Evolutionary conservation across 2,329 filamentous ascomycete species (phyloP), one percentile per base, ranked within the genome.

Genomic region (Tolypocladium pustulatum): DNA sequence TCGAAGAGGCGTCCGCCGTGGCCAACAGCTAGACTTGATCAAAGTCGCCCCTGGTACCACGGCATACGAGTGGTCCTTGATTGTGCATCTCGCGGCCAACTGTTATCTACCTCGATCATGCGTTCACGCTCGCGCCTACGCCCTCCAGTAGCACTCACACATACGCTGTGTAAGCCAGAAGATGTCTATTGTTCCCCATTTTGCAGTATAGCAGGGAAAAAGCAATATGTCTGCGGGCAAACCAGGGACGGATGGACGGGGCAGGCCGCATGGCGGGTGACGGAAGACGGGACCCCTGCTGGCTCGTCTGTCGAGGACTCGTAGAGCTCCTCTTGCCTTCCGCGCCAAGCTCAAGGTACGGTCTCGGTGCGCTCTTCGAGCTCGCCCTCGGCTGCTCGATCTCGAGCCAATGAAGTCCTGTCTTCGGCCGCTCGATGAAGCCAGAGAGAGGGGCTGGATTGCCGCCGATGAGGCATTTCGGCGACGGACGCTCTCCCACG

Each of bases 381-480:
- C 27, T 51, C 27, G 3, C 17, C 27, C 27, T 32, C 27, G 27
- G 15, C 22, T 30, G 34, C 25, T 40, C 54, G n/a, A 41, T 32
- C 37, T 55, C 37, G 37, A 34, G 38, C 54, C 34, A 41, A 15
- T 32, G 17, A 12, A 36, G 17, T 22, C 10, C 20, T 20, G 17
- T 52, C 30, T 3, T 15, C 49, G 17, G 49, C 49, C 49, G 49
- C 5, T 34, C 34, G 17, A 22, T 12, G 27, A 55, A 17, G 38
- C 27, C 37, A 41, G 25, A 22, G 25, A 27, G 54, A 32, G 54
- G 37, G 54, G 54, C 37, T 32, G 25, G 53, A 3, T 32, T 30
- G 53, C 36, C 37, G 54, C 54, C 25, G 25, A 34, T 55, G 54
- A 55, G 54, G 54, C 54, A 55, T 55, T 55, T 55, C 54, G 37